Base-by-base conservation (phyloP, 2,329 filamentous ascomycete genomes). In the Aspergillus sojae region DNA sequence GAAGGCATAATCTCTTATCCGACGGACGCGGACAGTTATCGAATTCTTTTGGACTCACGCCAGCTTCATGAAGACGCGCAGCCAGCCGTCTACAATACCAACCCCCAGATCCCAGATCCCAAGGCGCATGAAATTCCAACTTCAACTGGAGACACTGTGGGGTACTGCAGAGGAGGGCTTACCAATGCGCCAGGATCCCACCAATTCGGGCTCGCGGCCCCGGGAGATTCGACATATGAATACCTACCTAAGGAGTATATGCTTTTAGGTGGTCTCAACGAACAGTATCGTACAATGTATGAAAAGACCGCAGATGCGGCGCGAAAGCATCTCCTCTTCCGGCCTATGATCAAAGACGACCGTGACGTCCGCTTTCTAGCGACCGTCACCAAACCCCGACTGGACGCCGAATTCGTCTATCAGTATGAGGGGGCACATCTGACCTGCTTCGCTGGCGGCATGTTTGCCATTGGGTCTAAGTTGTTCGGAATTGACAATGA, bases 391-490 rank as follows among this genome's bases (percentile, higher is more conserved):
- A 70, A 68, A 28, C 65, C 71, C 12, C 63, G 70, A 12, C 65
- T 71, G 30, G 65, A 69, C 34, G 59, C 60, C 6, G 58, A 62
- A 26, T 23, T 65, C 9, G 60, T 65, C n/a, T 75, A 86, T 6
- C 76, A 81, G 12, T 81, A 86, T 14, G 82, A 88, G 67, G 81
- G 83, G 30, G 82, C 86, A 58, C 87, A 89, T 72, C 79, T 89
- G 16, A 81, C 79, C 28, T 89, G 87, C 76, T 89, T 86, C 70
- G 80, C 84, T 0, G 87, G 87, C 12, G 87, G 86, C 58, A 89
- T 89, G 86, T 85, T 88, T 64, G 86, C 83, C 0, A 74, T 89
- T 0, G 87, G 86, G 32, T 83, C 86, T 52, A 85, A 83, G 68
- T 70, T 88, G 1, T 88, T 88, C 72, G 75, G 80, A 16, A 79